Evolutionary conservation across 176 grass and related monocot species (phyloP), one percentile per base, ranked within the genome.

Genomic region (Microstegium vimineum): DNA sequence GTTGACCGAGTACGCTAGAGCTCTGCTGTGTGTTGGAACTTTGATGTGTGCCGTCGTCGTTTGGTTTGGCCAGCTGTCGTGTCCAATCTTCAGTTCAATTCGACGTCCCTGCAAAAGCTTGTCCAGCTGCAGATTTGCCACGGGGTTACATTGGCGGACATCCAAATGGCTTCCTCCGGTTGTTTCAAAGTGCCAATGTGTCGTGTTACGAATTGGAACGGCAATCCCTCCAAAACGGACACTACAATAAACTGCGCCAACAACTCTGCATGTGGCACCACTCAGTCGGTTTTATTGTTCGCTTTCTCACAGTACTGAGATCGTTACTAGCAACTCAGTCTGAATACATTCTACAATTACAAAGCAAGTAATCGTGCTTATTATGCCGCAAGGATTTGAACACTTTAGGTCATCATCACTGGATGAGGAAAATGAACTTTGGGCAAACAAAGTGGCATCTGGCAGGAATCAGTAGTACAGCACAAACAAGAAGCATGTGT

Each of bases 241-340:
- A 45, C 10, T 7, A 73, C 82, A 85, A 85, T 89, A 85, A 89
- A 85, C 82, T 18, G 54, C 77, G 11, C 62, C 77, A 84, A 35
- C 42, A 18, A 89, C 87, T 81, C 64, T 81, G 25, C 87, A 76
- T 56, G 82, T 85, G 87, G 0, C 63, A 54, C 30, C 34, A 25
- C 28, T 4, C 63, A 17, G 49, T 36, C n/a, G 35, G 46, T 79
- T 66, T 13, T n/a, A n/a, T n/a, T 41, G 35, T 61, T 78, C 42
- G 31, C 32, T 46, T 73, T 23, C n/a, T n/a, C n/a, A n/a, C n/a
- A n/a, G n/a, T 74, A 73, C 20, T 36, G 56, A 10, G 37, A 47
- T 61, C 51, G 1, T n/a, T n/a, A n/a, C n/a, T n/a, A 59, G 49
- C 3, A 52, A 25, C 27, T 4, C 11, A 25, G 9, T 25, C 41